Conservation (phyloP, 345 rosid species). For the Eucalyptus erythrocorys region DNA sequence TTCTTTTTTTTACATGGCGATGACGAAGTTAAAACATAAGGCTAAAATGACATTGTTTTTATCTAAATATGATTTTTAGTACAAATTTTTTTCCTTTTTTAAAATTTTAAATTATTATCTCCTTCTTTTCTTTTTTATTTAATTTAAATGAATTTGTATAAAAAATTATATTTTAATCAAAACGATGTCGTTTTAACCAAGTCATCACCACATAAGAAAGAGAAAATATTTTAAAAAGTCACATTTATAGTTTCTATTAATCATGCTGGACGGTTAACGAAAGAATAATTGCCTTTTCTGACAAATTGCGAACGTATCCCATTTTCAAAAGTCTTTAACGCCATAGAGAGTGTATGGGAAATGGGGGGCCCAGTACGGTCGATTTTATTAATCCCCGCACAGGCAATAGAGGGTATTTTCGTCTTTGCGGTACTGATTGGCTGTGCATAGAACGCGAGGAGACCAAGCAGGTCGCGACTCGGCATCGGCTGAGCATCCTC, state of each 20-base stretch:
- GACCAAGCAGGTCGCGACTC: too few relatives aligned
- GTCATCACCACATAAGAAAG: fast-evolving
- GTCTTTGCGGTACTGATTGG: not conserved
- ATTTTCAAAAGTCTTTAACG: not conserved
- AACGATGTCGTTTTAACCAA: fast-evolving
- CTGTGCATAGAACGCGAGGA: not conserved
- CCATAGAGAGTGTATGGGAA: fast-evolving
- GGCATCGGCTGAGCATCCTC: too few relatives aligned
- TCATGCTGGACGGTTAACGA: fast-evolving
- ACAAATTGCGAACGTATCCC: too few relatives aligned
- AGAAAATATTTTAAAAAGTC: too few relatives aligned
- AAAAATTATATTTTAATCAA: fast-evolving
- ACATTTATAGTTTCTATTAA: too few relatives aligned
- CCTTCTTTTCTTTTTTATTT: too few relatives aligned
- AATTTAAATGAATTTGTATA: too few relatives aligned
- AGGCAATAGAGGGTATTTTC: not conserved
- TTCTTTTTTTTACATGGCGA: fast-evolving
- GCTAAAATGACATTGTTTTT: fast-evolving
- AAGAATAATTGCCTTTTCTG: too few relatives aligned
- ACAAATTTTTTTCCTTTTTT: too few relatives aligned
- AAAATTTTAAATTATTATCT: too few relatives aligned
- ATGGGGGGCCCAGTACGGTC: fast-evolving
- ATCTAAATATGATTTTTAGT: too few relatives aligned
- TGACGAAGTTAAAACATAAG: fast-evolving
- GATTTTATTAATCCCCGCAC: not conserved